A percentile compares a stretch with the other conserved stretches of the same genome.
Conservation (phyloP, 306 rosid genomes). For the Geum urbanum region DNA sequence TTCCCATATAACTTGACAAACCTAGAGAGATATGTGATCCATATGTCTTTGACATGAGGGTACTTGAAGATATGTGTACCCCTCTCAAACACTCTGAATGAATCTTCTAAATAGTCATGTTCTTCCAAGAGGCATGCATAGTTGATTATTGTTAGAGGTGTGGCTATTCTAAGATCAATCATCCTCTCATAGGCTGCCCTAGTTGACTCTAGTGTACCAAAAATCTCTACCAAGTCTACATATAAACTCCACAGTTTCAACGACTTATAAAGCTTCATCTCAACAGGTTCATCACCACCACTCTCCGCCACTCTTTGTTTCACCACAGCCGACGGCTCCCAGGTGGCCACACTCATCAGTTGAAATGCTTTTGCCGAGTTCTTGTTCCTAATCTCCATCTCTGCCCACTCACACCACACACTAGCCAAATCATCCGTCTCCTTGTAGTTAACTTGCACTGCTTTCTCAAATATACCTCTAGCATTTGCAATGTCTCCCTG, state of each 20-base stretch:
- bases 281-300: conserved; percentile 84
- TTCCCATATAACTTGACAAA: conserved; percentile 86
- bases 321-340: conserved; percentile 90
- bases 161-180: conserved; percentile 83
- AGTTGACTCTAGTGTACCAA: conserved; percentile 76
- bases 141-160: conserved; percentile 76
- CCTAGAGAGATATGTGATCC: conserved; percentile 88
- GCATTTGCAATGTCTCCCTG: too few relatives aligned
- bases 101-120: conserved; percentile 86
- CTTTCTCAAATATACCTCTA: too few relatives aligned
- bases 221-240: conserved; percentile 83
- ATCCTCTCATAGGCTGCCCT: conserved; percentile 79
- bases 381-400: conserved; percentile 69
- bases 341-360: conserved; percentile 88
- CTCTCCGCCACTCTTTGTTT: conserved; percentile 49
- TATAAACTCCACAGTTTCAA: conserved; percentile 82
- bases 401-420: conserved; percentile 96
- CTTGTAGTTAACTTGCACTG: conserved; percentile 34
- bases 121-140: conserved; percentile 88
- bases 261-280: conserved; percentile 72
- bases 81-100: conserved; percentile 90
- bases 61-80: conserved; percentile 92
- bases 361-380: conserved; percentile 75
- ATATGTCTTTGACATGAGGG: conserved; percentile 82
- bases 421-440: conserved; percentile 80